These are phyloP conservation scores for Calendula officinalis DNA, from an alignment of 129 eudicot species.

Conservation along the genomic window DNA sequence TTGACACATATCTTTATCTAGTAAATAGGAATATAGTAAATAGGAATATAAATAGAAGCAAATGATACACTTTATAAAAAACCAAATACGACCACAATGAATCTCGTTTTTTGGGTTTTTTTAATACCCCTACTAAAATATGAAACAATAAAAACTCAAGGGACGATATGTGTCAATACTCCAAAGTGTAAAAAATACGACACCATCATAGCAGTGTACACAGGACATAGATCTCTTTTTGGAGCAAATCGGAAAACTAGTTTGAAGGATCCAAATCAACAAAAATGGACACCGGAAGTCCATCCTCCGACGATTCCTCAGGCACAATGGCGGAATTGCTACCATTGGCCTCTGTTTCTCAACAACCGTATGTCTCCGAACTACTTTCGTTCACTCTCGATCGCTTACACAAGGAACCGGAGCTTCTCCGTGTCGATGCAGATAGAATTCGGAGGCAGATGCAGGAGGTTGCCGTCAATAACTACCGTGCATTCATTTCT, in stretches of 20 bases:
- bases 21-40: no score
- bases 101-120: no score
- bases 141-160: neutral
- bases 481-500: slow-evolving; percentile 89
- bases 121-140: no score
- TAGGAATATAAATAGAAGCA: no score
- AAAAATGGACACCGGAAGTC: slow-evolving; percentile 41
- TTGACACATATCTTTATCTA: no score
- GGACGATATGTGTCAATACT: neutral
- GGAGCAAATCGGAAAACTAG: slow-evolving; percentile 12
- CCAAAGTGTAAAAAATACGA: slow-evolving; percentile 1
- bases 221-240: slow-evolving; percentile 21
- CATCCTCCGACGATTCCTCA: slow-evolving; percentile 34
- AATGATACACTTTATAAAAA: no score
- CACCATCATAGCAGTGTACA: neutral
- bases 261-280: slow-evolving; percentile 14
- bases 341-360: slow-evolving; percentile 83
- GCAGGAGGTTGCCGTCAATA: slow-evolving; percentile 96
- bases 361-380: slow-evolving; percentile 96
- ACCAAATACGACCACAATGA: no score
- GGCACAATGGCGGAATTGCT: slow-evolving; percentile 48
- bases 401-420: slow-evolving; percentile 98
- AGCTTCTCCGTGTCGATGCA: slow-evolving; percentile 94
- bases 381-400: slow-evolving; percentile 98
- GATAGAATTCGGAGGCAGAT: slow-evolving; percentile 94